phyloP scores from a whole-genome alignment of 2,329 filamentous ascomycete genomes.

The Fonsecaea nubica region DNA sequence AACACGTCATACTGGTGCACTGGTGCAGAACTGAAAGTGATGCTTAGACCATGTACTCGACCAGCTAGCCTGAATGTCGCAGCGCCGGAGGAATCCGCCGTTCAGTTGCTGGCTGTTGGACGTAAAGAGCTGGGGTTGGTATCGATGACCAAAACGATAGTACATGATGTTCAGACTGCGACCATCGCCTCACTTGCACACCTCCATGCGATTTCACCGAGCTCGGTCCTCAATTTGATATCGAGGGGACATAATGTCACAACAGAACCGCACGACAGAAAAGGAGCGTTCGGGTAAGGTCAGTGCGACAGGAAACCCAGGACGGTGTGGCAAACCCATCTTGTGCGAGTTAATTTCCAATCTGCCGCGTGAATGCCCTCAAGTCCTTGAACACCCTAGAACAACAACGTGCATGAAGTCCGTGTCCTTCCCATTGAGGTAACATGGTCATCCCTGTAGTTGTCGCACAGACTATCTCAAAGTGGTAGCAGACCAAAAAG shows the following conservation, averaged over 20 bases:
- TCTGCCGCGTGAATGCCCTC: no score
- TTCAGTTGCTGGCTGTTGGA: no score
- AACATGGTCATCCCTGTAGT: neutral
- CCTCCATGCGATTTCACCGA: neutral
- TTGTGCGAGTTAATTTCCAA: neutral
- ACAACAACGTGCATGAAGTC: neutral
- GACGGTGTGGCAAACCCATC: neutral
- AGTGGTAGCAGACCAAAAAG: neutral
- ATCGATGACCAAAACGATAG: no score
- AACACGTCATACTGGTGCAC: no score
- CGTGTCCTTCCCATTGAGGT: neutral
- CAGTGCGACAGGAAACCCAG: neutral
- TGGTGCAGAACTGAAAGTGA: no score
- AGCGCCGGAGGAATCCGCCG: no score
- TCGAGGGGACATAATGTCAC: neutral
- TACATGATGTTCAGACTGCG: no score
- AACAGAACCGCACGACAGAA: neutral
- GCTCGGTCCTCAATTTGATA: neutral
- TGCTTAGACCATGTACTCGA: no score
- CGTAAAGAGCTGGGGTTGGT: no score
- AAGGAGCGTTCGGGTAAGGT: neutral
- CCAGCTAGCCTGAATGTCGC: no score
- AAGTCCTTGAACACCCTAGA: neutral
- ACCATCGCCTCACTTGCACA: neutral
- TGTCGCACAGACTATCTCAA: neutral